Percentiles rank a stretch among this genome's conserved stretches.
phyloP scores from a whole-genome alignment of 179 eudicot species.

The Pouteria campechiana region DNA sequence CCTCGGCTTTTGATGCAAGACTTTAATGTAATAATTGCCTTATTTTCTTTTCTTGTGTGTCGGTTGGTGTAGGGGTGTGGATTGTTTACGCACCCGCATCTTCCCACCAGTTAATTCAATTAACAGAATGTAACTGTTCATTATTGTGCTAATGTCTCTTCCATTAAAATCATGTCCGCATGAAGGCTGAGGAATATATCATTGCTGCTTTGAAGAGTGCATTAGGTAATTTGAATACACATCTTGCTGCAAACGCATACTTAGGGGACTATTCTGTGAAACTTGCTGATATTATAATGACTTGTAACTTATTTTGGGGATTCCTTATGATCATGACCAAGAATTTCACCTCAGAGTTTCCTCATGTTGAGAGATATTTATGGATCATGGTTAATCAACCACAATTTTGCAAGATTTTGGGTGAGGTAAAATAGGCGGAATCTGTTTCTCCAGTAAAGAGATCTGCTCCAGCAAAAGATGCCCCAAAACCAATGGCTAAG shows the following conservation, averaged over 20 bases:
- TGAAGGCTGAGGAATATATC: slow-evolving; percentile 65
- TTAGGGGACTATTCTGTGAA: slow-evolving; percentile 59
- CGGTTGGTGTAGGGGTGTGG: too few relatives aligned
- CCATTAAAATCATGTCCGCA: too few relatives aligned
- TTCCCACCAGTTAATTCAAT: too few relatives aligned
- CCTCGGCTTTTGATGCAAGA: too few relatives aligned
- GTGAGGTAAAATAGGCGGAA: slow-evolving; percentile 42
- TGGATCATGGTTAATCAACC: slow-evolving; percentile 80
- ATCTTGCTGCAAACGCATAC: slow-evolving; percentile 56
- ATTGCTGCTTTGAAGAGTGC: slow-evolving; percentile 53
- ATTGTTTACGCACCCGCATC: too few relatives aligned
- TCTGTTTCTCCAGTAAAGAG: slow-evolving; percentile 41
- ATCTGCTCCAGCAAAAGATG: slow-evolving; percentile 33
- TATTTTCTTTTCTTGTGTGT: too few relatives aligned
- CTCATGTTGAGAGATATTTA: slow-evolving; percentile 68
- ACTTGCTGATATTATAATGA: slow-evolving; percentile 55
- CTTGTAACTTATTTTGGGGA: slow-evolving; percentile 41
- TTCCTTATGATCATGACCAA: slow-evolving; percentile 41
- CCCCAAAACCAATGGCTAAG: slow-evolving; percentile 52
- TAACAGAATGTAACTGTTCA: too few relatives aligned
- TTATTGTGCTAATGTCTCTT: too few relatives aligned
- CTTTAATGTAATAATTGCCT: too few relatives aligned
- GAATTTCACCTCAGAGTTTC: slow-evolving; percentile 66
- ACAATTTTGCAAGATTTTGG: slow-evolving; percentile 45
- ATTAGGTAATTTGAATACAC: slow-evolving; percentile 46